Evolutionary conservation across 2,329 filamentous ascomycete genomes (phyloP), one percentile per base, ranked within the genome.

Genomic region (Nothomitra cinnamomea): DNA sequence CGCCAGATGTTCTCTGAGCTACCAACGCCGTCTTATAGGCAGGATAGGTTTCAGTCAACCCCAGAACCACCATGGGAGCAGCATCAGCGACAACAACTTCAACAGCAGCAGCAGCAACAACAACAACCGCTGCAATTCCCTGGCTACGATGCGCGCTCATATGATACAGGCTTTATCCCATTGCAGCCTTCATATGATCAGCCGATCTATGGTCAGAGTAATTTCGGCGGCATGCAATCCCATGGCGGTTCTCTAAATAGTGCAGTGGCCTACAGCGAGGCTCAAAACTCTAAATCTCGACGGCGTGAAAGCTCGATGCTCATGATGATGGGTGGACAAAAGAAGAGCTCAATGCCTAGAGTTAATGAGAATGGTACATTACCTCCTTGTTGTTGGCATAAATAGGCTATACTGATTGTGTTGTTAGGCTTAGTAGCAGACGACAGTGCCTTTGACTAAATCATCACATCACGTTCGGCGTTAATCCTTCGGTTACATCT

Each of bases 1-100:
- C 75, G 75, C 56, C 80, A 83, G 61, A 79, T 80, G 70, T 82
- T 82, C 62, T 75, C 77, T 1, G 78, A 83, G 57, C 67, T 82
- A n/a, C 77, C 80, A 5, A 82, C 79, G 0, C 79, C 79, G 32
- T 73, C 73, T 1, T 81, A 81, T 61, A 74, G 77, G 54, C 77
- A 80, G 58, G 74, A 72, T 8, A 70, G 70, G 8, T 77, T 79
- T 62, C 48, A 61, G 40, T 53, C 57, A 36, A 47, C 54, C 22
- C 57, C 59, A 13, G 61, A 55, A 2, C 24, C 45, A 6, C 28
- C 28, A 10, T 32, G 28, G 28, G 28, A 32, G 28, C 28, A 32
- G 28, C 25, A 56, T 58, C 41, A 65, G 62, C 58, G 57, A 49
- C 54, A 58, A 54, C 55, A 62, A 59, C 54, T 58, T 60, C 42